Conservation (phyloP, 306 rosid species). For the Corylus americana region DNA sequence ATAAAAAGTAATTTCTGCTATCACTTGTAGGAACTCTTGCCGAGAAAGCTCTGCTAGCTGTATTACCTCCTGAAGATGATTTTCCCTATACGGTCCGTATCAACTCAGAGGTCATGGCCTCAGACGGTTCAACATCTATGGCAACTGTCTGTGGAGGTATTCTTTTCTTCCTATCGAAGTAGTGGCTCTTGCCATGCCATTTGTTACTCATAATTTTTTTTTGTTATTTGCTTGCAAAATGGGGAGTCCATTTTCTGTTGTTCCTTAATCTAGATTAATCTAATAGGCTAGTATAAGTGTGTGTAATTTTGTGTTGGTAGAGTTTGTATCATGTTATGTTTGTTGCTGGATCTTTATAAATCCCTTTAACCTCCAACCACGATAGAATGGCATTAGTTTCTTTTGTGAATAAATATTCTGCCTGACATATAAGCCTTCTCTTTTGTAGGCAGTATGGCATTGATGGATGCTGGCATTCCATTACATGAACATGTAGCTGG, state of each 20-base stretch:
- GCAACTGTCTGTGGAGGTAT: slow-evolving; percentile 98
- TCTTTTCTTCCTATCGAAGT: slow-evolving; percentile 1
- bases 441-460: slow-evolving; percentile 81
- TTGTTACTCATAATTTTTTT: slow-evolving; percentile 15
- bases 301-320: neutral
- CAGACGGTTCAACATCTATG: slow-evolving; percentile 99
- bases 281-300: neutral
- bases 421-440: slow-evolving; percentile 22
- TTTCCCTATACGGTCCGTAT: slow-evolving; percentile 87
- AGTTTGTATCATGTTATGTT: neutral
- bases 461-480: slow-evolving; percentile 97
- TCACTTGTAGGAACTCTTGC: slow-evolving; percentile 83
- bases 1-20: neutral
- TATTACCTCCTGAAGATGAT: slow-evolving; percentile 82
- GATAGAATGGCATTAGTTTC: neutral
- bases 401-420: neutral
- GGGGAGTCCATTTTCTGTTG: slow-evolving; percentile 4
- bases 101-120: slow-evolving; percentile 96
- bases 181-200: slow-evolving; percentile 1
- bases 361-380: neutral
- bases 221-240: slow-evolving; percentile 10
- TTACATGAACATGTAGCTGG: slow-evolving; percentile 91
- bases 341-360: slow-evolving; percentile 3
- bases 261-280: slow-evolving; percentile 8
- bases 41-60: slow-evolving; percentile 95